Conservation (phyloP, 345 rosid genomes). For the Combretum micranthum region DNA sequence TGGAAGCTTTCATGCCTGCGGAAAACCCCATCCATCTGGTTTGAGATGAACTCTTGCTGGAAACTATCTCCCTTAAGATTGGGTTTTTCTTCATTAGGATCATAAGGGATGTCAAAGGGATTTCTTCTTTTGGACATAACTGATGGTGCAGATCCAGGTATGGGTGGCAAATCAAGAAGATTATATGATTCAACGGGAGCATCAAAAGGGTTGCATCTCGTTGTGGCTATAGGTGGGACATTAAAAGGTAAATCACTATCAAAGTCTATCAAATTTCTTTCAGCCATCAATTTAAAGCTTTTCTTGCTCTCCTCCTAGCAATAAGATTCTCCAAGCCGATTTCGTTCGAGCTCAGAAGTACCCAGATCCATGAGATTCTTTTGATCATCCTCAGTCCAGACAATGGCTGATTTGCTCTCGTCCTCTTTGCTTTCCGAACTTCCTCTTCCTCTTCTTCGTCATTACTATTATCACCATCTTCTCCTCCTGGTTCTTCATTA, state of each 20-base stretch:
- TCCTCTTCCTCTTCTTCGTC: constrained; percentile 41
- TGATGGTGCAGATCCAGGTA: constrained; percentile 97
- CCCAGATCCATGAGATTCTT: constrained; percentile 92
- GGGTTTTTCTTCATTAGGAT: constrained; percentile 78
- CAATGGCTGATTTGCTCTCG: constrained; percentile 72
- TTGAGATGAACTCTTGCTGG: constrained; percentile 55
- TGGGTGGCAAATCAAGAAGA: constrained; percentile 48
- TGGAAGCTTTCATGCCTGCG: constrained; percentile 86
- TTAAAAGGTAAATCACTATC: constrained; percentile 61
- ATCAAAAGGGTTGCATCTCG: constrained; percentile 83
- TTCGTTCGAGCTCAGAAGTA: constrained; percentile 86
- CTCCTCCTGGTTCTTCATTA: constrained; percentile 44
- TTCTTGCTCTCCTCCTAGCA: constrained; percentile 90
- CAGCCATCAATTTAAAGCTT: constrained; percentile 47
- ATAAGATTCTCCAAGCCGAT: constrained; percentile 89
- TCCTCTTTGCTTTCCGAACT: constrained; percentile 51
- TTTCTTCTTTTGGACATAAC: constrained; percentile 55
- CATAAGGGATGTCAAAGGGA: constrained; percentile 92
- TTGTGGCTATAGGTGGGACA: constrained; percentile 62
- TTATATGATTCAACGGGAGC: constrained; percentile 56
- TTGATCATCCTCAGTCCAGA: constrained; percentile 93
- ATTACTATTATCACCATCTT: constrained; percentile 35
- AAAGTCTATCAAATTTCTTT: constrained; percentile 81
- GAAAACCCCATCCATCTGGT: constrained; percentile 49
- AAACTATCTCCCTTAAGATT: constrained; percentile 74